Evolutionary conservation across 345 rosid species (phyloP).

Genomic region (Balakata baccata): DNA sequence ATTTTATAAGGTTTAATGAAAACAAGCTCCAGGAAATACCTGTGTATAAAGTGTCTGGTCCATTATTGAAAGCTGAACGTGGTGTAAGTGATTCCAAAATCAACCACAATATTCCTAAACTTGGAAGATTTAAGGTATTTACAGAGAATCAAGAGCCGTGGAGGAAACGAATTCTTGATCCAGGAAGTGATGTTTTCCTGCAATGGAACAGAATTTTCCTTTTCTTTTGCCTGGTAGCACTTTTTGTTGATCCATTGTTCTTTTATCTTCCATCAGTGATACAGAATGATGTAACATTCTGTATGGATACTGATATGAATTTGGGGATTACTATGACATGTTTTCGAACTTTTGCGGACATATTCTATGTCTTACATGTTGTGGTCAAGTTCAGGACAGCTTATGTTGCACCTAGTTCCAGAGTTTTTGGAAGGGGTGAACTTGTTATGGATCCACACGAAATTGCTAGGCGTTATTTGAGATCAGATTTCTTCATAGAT

Average conservation of each 20-base stretch:
- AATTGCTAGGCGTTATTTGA: constrained; percentile 63
- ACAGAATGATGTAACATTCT: constrained; percentile 40
- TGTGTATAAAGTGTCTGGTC: constrained; percentile 40
- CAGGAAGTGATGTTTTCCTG: constrained; percentile 56
- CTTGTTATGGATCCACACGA: constrained; percentile 62
- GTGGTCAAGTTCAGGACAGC: constrained; percentile 73
- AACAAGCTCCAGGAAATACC: constrained; percentile 38
- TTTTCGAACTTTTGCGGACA: constrained; percentile 68
- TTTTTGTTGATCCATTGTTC: constrained; percentile 80
- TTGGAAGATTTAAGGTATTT: constrained; percentile 52
- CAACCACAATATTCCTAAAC: constrained; percentile 29
- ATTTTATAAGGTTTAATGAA: constrained; percentile 39
- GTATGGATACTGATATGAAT: constrained; percentile 55
- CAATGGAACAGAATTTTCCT: constrained; percentile 72
- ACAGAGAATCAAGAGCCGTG: constrained; percentile 49
- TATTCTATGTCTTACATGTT: constrained; percentile 58
- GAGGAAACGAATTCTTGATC: constrained; percentile 58
- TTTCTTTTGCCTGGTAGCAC: constrained; percentile 69
- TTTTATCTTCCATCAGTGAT: constrained; percentile 65
- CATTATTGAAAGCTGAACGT: constrained; percentile 37
- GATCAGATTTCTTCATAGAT: constrained; percentile 68
- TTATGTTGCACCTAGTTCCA: constrained; percentile 65
- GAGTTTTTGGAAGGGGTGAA: constrained; percentile 82
- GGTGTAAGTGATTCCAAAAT: constrained; percentile 20
- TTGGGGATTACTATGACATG: constrained; percentile 67